Conservation (phyloP, 2,329 filamentous ascomycete genomes). For the Sclerotinia nivalis region DNA sequence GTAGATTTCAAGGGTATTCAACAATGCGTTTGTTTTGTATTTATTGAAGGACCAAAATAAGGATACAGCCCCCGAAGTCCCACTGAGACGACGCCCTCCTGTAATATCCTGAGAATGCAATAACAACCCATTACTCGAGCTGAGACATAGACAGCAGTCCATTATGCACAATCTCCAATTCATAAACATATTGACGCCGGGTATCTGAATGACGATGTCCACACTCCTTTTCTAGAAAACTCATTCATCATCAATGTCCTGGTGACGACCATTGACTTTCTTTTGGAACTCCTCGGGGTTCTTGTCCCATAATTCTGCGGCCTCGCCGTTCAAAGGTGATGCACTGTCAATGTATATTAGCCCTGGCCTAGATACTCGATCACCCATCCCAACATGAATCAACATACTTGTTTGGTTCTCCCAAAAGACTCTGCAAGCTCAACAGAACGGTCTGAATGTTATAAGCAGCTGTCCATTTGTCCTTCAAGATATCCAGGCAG, state of each 20-base stretch:
- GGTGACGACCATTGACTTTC: constrained; percentile 63
- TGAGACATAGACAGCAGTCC: background rate
- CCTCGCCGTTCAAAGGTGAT: constrained; percentile 92
- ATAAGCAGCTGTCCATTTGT: constrained; percentile 98
- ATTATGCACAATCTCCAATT: constrained; percentile 19
- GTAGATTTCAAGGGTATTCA: background rate
- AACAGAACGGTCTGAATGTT: constrained; percentile 92
- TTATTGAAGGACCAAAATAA: constrained; percentile 7
- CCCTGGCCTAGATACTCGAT: background rate
- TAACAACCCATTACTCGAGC: constrained; percentile 3
- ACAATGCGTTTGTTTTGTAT: constrained; percentile 6
- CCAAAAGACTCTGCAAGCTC: constrained; percentile 90
- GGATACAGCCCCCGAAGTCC: constrained; percentile 4
- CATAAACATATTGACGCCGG: constrained; percentile 22
- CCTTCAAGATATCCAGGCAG: constrained; percentile 96
- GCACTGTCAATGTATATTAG: constrained; percentile 57
- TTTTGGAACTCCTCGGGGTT: constrained; percentile 85
- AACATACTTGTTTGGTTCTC: constrained; percentile 95
- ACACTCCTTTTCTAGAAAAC: constrained; percentile 4
- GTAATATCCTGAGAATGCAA: constrained; percentile 17
- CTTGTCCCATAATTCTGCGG: constrained; percentile 93
- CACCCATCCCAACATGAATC: background rate
- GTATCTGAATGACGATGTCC: constrained; percentile 18
- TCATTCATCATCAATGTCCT: constrained; percentile 62
- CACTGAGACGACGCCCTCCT: background rate